A percentile compares a stretch with the other conserved stretches of the same genome.
Conservation (phyloP, 129 eudicot genomes). For the Lactuca sativa region DNA sequence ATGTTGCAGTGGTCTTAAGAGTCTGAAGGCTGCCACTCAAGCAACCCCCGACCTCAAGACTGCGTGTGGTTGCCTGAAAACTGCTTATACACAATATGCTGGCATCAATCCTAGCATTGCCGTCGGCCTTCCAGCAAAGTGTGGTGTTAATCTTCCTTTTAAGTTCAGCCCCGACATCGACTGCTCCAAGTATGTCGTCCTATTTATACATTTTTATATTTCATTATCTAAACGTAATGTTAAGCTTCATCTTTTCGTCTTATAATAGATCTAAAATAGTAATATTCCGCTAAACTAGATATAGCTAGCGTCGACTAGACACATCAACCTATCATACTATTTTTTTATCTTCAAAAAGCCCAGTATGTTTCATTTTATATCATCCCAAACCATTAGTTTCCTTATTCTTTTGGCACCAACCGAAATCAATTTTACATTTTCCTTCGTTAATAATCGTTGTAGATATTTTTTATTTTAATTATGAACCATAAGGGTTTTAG, state of each 20-base stretch:
- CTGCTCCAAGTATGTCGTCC: constrained; percentile 38
- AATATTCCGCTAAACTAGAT: background rate
- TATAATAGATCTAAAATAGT: background rate
- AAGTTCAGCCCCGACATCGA: constrained; percentile 42
- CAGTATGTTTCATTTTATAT: too few relatives aligned
- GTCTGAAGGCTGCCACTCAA: constrained; percentile 13
- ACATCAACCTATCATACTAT: background rate
- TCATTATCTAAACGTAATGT: background rate
- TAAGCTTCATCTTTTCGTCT: background rate
- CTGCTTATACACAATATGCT: background rate
- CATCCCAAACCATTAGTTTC: background rate
- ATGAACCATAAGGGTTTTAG: too few relatives aligned
- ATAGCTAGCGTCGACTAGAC: background rate
- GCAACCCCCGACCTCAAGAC: constrained; percentile 27
- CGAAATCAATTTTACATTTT: too few relatives aligned
- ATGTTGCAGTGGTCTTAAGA: constrained; percentile 41
- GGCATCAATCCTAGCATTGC: constrained; percentile 30
- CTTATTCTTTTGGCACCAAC: too few relatives aligned
- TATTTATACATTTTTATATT: background rate
- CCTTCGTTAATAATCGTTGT: too few relatives aligned
- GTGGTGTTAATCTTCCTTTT: constrained; percentile 44
- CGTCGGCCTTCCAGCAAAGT: constrained; percentile 36
- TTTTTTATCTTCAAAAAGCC: background rate
- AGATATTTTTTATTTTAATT: too few relatives aligned
- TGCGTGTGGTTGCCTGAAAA: constrained; percentile 44